Evolutionary conservation across 2,329 filamentous ascomycete genomes (phyloP), one percentile per base, ranked within the genome.

Genomic region (Ascochyta pisi): DNA sequence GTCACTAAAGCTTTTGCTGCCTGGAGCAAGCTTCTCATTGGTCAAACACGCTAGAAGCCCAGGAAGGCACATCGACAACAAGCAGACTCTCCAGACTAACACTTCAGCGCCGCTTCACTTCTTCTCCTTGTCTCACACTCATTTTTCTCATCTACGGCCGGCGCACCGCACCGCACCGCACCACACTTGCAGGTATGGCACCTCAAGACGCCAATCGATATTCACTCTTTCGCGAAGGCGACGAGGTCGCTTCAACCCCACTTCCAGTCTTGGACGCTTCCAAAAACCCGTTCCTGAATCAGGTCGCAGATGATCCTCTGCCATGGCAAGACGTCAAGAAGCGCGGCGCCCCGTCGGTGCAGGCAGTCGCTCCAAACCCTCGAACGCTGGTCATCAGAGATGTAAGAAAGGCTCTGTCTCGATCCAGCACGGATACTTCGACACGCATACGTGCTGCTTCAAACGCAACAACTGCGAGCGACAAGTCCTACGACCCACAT

Each of bases 271-370:
- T 49, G 10, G 57, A 63, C n/a, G 38, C 41, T 0, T 43, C 53
- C 5, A 40, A 54, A 19, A 68, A 63, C 31, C 60, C 65, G 0
- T 70, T 70, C 15, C 40, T 63, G 9, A 70, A 69, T 12, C 68
- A 70, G 43, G 53, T 65, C 12, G 54, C 58, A 5, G 66, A 69
- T 10, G 57, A 66, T 46, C 59, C 63, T 10, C 54, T 55, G 3
- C 61, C 68, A 24, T 72, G 69, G 69, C 56, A 72, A 38, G 55
- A 69, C 33, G 68, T 72, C 23, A 68, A 62, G 52, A 68, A 65
- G 47, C 60, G 63, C 16, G 49, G 57, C 13, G 58, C 40, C 10
- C 26, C 51, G 6, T 29, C 49, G 19, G 43, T 31, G 4, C 60
- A 52, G n/a, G 31, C 34, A 16, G 22, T 33, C 4, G 34, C 31